Evolutionary conservation across 192 early-diverging fungal species (phyloP).

Genomic region (Funneliformis mosseae): DNA sequence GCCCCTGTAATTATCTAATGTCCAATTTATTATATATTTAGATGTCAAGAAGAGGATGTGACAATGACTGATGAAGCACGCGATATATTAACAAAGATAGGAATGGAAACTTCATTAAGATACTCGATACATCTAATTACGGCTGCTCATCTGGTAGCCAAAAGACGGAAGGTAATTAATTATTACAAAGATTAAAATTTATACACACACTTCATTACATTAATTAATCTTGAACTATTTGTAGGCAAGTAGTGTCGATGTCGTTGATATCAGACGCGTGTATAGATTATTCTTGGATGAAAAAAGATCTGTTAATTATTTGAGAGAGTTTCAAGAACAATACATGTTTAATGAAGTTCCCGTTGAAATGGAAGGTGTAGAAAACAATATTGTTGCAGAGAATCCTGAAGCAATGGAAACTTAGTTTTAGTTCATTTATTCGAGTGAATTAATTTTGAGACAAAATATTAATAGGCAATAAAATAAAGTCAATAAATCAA

Average conservation of each 20-base stretch:
- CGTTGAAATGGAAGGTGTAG: constrained; percentile 28
- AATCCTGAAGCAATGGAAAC: constrained; percentile 42
- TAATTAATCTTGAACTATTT: neutral
- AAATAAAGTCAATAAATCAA: no score
- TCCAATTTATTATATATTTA: neutral
- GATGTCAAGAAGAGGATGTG: constrained; percentile 92
- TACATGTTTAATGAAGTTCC: constrained; percentile 85
- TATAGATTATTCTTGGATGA: constrained; percentile 97
- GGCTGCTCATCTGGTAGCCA: constrained; percentile 86
- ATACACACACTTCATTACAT: neutral
- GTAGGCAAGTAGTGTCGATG: constrained; percentile 85
- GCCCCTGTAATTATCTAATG: neutral
- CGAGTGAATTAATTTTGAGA: neutral
- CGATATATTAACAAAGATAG: constrained; percentile 86
- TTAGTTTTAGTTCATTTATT: constrained; percentile 30
- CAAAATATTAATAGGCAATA: neutral
- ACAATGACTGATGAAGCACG: constrained; percentile 85
- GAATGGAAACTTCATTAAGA: constrained; percentile 89
- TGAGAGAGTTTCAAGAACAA: constrained; percentile 93
- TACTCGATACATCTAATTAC: constrained; percentile 97
- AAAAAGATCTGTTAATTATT: constrained; percentile 91
- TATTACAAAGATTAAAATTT: neutral
- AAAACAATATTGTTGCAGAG: constrained; percentile 31
- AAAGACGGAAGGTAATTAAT: constrained; percentile 78
- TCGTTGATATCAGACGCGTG: constrained; percentile 91